Conservation (phyloP, 2,329 filamentous ascomycete genomes). For the Trichoderma cornu-damae region DNA sequence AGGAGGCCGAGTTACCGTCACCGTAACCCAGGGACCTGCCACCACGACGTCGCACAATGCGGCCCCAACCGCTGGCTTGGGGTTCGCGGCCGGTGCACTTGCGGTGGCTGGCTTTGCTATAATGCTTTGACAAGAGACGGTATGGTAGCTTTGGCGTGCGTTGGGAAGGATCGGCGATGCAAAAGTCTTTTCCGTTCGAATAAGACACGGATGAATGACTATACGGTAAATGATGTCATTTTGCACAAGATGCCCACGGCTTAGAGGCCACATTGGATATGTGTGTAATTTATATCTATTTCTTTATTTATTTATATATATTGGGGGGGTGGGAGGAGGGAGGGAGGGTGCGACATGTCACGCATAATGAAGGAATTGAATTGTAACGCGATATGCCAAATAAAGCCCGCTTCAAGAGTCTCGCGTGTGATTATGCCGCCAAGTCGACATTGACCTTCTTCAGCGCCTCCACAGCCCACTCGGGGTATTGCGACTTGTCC, state of each 20-base stretch:
- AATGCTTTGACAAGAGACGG: not conserved
- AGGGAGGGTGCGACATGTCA: too few species aligned
- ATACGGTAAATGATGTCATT: not conserved
- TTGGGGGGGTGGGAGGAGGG: too few species aligned
- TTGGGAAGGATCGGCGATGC: too few species aligned
- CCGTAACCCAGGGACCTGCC: not conserved
- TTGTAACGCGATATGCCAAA: not conserved
- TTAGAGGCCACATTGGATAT: not conserved
- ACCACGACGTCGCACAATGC: constrained; percentile 5
- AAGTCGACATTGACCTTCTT: constrained; percentile 71
- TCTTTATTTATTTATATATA: too few species aligned
- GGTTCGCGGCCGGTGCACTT: not conserved
- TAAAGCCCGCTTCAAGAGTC: not conserved
- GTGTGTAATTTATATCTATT: not conserved
- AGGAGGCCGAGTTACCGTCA: not conserved
- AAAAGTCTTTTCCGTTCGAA: not conserved
- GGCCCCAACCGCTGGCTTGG: not conserved
- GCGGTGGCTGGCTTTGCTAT: not conserved
- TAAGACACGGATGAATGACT: not conserved
- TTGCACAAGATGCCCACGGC: not conserved
- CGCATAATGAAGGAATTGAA: not conserved
- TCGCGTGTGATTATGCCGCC: constrained; percentile 20
- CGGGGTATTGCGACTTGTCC: constrained; percentile 61
- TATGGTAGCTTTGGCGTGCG: too few species aligned
- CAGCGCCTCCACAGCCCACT: constrained; percentile 80